A percentile compares a stretch with the other conserved stretches of the same genome.
Conservation (phyloP, 495 filamentous ascomycete genomes). For the Aspergillus sclerotiicarbonarius region DNA sequence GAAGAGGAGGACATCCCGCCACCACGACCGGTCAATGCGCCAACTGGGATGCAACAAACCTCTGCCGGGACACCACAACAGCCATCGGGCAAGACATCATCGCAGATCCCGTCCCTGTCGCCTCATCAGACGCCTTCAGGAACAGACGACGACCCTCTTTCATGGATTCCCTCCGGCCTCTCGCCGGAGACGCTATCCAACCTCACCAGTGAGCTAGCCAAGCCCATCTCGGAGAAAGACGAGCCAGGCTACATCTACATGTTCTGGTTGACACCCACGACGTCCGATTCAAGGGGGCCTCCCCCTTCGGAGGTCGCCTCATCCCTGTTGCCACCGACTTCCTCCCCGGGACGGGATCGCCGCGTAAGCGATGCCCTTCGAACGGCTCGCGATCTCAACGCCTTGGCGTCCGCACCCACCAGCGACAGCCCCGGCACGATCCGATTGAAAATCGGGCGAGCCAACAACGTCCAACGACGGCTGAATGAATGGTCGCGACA, state of each 20-base stretch:
- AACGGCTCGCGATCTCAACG: slow-evolving; percentile 50
- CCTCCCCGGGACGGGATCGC: slow-evolving; percentile 44
- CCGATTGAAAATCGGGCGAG: slow-evolving; percentile 88
- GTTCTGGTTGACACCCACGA: slow-evolving; percentile 78
- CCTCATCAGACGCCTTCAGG: not conserved
- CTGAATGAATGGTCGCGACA: slow-evolving; percentile 91
- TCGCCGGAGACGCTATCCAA: slow-evolving; percentile 62
- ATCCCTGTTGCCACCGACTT: slow-evolving; percentile 52
- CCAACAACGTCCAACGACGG: slow-evolving; percentile 85
- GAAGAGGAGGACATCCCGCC: slow-evolving; percentile 19
- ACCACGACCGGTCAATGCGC: not conserved
- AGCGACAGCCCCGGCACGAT: slow-evolving; percentile 47
- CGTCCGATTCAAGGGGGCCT: slow-evolving; percentile 30
- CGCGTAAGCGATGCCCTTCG: slow-evolving; percentile 64
- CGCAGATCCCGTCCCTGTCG: slow-evolving; percentile 12
- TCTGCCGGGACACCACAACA: slow-evolving; percentile 10
- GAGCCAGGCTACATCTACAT: slow-evolving; percentile 97
- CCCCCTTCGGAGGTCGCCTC: slow-evolving; percentile 58
- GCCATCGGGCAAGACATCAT: not conserved
- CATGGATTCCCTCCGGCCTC: slow-evolving; percentile 63
- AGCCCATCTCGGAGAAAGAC: slow-evolving; percentile 74
- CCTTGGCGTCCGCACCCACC: slow-evolving; percentile 33
- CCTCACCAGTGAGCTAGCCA: slow-evolving; percentile 73
- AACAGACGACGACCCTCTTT: slow-evolving; percentile 38
- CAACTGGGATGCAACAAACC: slow-evolving; percentile 15